A percentile compares a stretch with the other conserved stretches of the same genome.
These are phyloP conservation scores for Metarhizium sp. DNA, from an alignment of 2,329 filamentous ascomycete genomes.

Conservation along the genomic window DNA sequence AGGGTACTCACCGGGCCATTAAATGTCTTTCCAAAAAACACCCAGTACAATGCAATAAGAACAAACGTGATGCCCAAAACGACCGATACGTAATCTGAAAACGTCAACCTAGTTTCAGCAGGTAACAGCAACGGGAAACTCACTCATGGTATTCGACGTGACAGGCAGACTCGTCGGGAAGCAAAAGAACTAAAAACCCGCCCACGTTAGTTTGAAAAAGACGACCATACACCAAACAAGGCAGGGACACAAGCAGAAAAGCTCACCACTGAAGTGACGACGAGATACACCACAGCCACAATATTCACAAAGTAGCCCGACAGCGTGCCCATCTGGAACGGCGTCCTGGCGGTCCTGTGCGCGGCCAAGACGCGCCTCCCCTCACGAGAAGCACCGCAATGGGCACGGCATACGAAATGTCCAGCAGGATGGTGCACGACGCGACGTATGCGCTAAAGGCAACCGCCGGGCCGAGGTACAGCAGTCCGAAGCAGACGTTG, in stretches of 20 bases:
- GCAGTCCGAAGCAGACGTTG: conserved; percentile 34
- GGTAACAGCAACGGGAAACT: not conserved
- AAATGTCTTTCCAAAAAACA: not conserved
- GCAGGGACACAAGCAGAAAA: no score
- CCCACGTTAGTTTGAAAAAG: not conserved
- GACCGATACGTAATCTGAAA: conserved; percentile 24
- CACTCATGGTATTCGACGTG: conserved; percentile 14
- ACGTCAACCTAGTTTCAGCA: not conserved
- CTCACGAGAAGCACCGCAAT: conserved; percentile 27
- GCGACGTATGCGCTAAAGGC: conserved; percentile 38
- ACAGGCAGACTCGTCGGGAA: conserved; percentile 16
- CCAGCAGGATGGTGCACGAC: conserved; percentile 34
- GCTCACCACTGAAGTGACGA: conserved; percentile 28
- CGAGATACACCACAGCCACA: conserved; percentile 24
- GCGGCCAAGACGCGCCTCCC: conserved; percentile 19
- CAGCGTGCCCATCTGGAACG: conserved; percentile 19
- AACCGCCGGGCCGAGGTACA: conserved; percentile 35
- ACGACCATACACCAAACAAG: no score
- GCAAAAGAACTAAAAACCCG: conserved; percentile 20
- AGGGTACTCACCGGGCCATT: not conserved
- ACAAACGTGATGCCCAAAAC: conserved; percentile 25
- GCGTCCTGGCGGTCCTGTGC: conserved; percentile 15
- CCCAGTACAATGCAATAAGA: not conserved
- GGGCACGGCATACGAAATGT: conserved; percentile 35
- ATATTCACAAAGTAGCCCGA: conserved; percentile 21